phyloP scores from a whole-genome alignment of 345 rosid genomes.

The Melastoma malabathricum region DNA sequence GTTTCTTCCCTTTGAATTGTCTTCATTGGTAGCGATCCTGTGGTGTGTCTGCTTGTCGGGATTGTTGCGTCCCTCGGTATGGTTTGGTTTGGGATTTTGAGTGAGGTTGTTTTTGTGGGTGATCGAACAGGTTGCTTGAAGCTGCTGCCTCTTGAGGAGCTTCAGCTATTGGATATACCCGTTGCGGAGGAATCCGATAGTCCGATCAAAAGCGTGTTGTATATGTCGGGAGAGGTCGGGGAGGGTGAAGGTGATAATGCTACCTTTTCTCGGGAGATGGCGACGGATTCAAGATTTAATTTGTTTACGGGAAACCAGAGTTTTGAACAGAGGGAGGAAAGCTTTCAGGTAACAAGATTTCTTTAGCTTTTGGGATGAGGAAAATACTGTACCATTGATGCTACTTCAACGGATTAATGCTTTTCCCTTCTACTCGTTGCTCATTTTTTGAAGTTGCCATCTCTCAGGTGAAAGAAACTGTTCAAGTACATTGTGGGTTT shows the following conservation, averaged over 20 bases:
- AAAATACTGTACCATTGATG: too few relatives aligned
- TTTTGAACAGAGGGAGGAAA: slow-evolving; percentile 58
- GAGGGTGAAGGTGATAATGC: slow-evolving; percentile 10
- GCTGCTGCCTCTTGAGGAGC: slow-evolving; percentile 59
- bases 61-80: not conserved
- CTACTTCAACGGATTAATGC: not conserved
- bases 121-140: slow-evolving; percentile 63
- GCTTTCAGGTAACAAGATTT: slow-evolving; percentile 51
- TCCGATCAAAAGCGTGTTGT: slow-evolving; percentile 45
- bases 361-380: too few relatives aligned
- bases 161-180: slow-evolving; percentile 50
- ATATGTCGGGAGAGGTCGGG: slow-evolving; percentile 28
- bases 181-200: slow-evolving; percentile 21
- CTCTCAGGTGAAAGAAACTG: slow-evolving; percentile 52
- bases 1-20: not conserved
- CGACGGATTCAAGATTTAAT: slow-evolving; percentile 47
- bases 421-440: not conserved
- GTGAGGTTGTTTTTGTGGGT: slow-evolving; percentile 2
- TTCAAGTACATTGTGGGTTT: slow-evolving; percentile 71
- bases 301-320: slow-evolving; percentile 74
- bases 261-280: slow-evolving; percentile 16
- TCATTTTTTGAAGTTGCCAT: slow-evolving; percentile 9
- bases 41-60: slow-evolving; percentile 1
- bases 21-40: not conserved
- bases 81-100: not conserved